Base-by-base conservation (phyloP, 2,329 filamentous ascomycete genomes). In the Pestalotiopsis sp. region DNA sequence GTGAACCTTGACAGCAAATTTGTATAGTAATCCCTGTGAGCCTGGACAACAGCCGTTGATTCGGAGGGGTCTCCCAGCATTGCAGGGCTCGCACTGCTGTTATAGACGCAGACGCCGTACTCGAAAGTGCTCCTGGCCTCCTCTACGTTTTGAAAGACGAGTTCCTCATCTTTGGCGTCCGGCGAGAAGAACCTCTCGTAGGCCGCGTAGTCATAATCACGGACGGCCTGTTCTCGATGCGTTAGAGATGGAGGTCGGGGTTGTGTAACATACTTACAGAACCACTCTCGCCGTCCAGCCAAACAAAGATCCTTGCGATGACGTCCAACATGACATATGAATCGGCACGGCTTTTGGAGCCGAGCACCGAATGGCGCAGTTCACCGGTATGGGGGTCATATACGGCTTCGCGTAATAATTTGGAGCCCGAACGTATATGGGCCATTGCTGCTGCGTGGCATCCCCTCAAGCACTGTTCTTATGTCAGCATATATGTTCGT, bases 391-490 rank as follows among this genome's bases (percentile, higher is more conserved):
- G 61, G 20, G 65, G 61, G 49, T 65, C 62, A 23, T 65, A 59
- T 14, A 36, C 62, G 45, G 61, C 58, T 65, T 68, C 67, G 62
- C 49, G 38, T 12, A 68, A 61, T 36, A 68, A 36, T 23, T 68
- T 68, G 27, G 55, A 25, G 3, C 67, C 67, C 20, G 61, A 65
- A 31, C 25, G 61, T 20, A 68, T 65, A 38, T 68, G 67, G 23
- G 27, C 41, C 31, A n/a, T 45, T 49, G 67, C 67, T 36, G 62
- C 14, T 12, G 14, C 36, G 41, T 68, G 67, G 61, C 39, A 27
- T 27, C 67, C 67, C 38, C 45, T 61, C 52, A 68, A 65, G 31
- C 65, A 65, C 67, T 68, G 45, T 4, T 27, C 7, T 31, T 31
- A 67, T 39, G 57, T 59, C 62, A 20, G 60, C 27, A 12, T 9